Evolutionary conservation across 805 yeast species (phyloP).

Genomic region (Wickerhamomyces ciferrii): DNA sequence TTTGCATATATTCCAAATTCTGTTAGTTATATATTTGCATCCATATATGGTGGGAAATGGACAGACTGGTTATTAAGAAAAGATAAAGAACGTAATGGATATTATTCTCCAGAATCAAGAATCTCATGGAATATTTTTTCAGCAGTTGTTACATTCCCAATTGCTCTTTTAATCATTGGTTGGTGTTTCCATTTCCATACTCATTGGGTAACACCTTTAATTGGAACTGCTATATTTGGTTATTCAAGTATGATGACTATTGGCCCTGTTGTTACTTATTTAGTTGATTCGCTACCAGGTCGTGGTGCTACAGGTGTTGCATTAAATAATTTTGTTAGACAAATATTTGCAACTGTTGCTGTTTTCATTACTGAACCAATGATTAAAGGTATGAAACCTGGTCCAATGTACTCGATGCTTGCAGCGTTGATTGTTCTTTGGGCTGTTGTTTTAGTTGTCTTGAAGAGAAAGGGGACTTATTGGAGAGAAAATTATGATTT

Average conservation of each 20-base stretch:
- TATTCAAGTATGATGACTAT: conserved; percentile 80
- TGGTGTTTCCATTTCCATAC: conserved; percentile 69
- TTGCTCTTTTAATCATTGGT: conserved; percentile 68
- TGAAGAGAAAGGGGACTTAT: conserved; percentile 51
- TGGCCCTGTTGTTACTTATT: conserved; percentile 74
- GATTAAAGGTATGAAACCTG: conserved; percentile 60
- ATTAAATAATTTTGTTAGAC: conserved; percentile 68
- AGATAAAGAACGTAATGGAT: conserved; percentile 56
- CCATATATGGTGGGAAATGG: conserved; percentile 80
- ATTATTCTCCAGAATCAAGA: conserved; percentile 70
- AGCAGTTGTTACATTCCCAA: conserved; percentile 60
- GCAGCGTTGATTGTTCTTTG: conserved; percentile 50
- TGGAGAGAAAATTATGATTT: conserved; percentile 64
- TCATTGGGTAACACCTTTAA: conserved; percentile 74
- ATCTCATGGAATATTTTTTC: conserved; percentile 66
- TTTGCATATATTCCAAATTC: conserved; percentile 81
- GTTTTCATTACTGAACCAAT: conserved; percentile 74
- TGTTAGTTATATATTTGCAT: conserved; percentile 67
- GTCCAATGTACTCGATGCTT: conserved; percentile 63
- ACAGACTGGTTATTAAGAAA: conserved; percentile 55
- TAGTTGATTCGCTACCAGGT: conserved; percentile 83
- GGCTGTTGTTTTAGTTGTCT: conserved; percentile 34
- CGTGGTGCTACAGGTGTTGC: conserved; percentile 89
- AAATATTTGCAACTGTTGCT: conserved; percentile 68
- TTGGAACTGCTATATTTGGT: conserved; percentile 81